These are phyloP conservation scores for Cyclostephanos tholiformis DNA, from an alignment of 108 stramenopile genomes.

Conservation along the genomic window DNA sequence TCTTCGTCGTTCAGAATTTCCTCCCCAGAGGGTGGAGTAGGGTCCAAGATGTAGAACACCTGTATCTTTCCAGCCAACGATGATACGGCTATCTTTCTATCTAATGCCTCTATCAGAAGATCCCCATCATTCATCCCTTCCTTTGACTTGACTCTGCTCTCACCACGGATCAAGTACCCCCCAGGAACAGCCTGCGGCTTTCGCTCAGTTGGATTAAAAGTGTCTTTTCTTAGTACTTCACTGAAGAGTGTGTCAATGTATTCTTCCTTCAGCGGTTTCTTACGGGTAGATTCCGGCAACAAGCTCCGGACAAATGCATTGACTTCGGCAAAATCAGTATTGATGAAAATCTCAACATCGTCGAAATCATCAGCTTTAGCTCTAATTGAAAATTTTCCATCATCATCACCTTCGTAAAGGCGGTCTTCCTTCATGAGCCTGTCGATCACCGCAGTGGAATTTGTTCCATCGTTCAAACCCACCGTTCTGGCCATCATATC, in stretches of 20 bases:
- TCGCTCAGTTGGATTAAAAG: conserved; percentile 57
- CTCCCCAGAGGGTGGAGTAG: conserved; percentile 64
- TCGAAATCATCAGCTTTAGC: conserved; percentile 40
- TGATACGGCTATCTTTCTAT: conserved; percentile 44
- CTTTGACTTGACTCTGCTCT: conserved; percentile 20
- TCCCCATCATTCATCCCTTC: conserved; percentile 35
- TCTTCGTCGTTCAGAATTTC: conserved; percentile 58
- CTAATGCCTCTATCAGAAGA: conserved; percentile 46
- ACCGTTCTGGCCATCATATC: conserved; percentile 51
- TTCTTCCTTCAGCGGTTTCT: conserved; percentile 52
- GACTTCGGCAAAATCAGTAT: conserved; percentile 68
- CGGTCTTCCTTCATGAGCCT: conserved; percentile 42
- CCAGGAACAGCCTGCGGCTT: conserved; percentile 73
- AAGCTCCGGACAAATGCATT: conserved; percentile 57
- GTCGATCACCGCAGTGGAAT: conserved; percentile 47
- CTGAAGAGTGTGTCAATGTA: conserved; percentile 48
- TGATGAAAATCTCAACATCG: conserved; percentile 36
- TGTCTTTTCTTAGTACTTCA: conserved; percentile 54
- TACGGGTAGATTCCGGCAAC: conserved; percentile 54
- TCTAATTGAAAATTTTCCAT: conserved; percentile 29
- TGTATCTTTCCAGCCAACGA: conserved; percentile 52
- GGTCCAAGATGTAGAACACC: conserved; percentile 68
- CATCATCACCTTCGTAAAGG: conserved; percentile 27
- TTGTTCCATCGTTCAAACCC: conserved; percentile 31
- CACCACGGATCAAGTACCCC: conserved; percentile 71